Percentiles rank a stretch among this genome's conserved stretches.
phyloP scores from a whole-genome alignment of 352 stramenopile species.

The Saprolegnia parasitica region DNA sequence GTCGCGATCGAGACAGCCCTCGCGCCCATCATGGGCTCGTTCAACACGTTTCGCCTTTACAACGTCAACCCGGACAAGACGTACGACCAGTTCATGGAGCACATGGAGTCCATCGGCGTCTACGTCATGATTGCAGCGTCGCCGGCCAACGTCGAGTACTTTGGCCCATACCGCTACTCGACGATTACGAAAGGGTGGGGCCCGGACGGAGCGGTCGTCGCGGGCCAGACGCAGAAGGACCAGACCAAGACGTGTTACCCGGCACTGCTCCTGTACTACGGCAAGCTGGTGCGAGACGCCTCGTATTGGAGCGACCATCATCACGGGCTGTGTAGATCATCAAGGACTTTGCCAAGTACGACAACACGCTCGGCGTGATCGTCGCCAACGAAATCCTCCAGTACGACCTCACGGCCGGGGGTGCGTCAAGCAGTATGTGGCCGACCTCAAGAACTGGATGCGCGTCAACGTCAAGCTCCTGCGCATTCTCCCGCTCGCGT shows the following conservation, averaged over 20 bases:
- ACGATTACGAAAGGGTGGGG: constrained; percentile 67
- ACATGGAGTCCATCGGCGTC: constrained; percentile 71
- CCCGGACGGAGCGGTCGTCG: constrained; percentile 38
- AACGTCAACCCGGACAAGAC: constrained; percentile 79
- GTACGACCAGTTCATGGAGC: constrained; percentile 81
- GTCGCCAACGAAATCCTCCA: constrained; percentile 88
- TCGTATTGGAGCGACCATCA: constrained; percentile 1
- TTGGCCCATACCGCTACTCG: constrained; percentile 76
- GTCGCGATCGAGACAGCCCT: constrained; percentile 57
- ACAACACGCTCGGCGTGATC: constrained; percentile 80
- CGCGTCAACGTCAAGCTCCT: constrained; percentile 77
- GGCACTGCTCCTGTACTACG: constrained; percentile 75
- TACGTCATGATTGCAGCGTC: constrained; percentile 81
- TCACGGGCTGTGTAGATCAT: constrained; percentile 42
- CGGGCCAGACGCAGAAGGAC: constrained; percentile 45
- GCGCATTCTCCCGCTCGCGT: constrained; percentile 69
- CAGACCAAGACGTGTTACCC: constrained; percentile 80
- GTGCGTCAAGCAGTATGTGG: constrained; percentile 79
- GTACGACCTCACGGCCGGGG: constrained; percentile 60
- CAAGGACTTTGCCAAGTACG: constrained; percentile 84
- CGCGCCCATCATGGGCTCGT: constrained; percentile 48
- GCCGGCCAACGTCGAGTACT: constrained; percentile 80
- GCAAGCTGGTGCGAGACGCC: constrained; percentile 50
- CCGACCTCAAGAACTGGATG: constrained; percentile 87
- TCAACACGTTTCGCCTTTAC: constrained; percentile 83